Base-by-base conservation (phyloP, 176 grass and related monocot species). In the Avena eriantha region DNA sequence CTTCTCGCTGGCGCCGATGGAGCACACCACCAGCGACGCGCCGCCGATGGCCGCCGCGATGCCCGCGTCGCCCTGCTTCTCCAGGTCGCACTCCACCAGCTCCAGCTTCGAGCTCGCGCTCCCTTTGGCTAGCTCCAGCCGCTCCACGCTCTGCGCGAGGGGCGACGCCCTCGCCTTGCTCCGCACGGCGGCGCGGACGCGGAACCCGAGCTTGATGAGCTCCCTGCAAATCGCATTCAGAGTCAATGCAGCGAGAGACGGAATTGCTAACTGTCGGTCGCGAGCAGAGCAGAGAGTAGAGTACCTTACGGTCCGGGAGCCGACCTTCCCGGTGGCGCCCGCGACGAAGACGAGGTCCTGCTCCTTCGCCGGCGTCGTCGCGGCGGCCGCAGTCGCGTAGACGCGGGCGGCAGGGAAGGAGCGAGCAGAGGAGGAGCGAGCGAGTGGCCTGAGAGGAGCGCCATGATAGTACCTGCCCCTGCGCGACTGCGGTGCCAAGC, bases 1-100 rank as follows among this genome's bases (percentile, higher is more conserved):
- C 69, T 98, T 98, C 86, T 95, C 93, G 1, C 96, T 95, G 23
- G 96, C 96, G 36, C 93, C 93, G 77, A 98, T 98, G 91, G 93
- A 94, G 85, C 96, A 98, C 84, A 90, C 87, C 77, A 98, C 88
- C 46, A 95, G 5, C 0, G 88, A 80, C 17, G 93, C 91, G 68
- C 87, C 82, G 64, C 87, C 96, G 17, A 98, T 89, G 77, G 91
- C 93, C 41, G 86, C 50, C 55, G 22, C 45, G 73, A 98, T 93
- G 57, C 58, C 76, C 14, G 54, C 60, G 21, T 77, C 71, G 71
- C 89, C 2, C 41, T 98, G 31, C 49, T 95, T 94, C 91, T 98
- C 93, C 78, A 98, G 77, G 84, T 98, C 93, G 67, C 96, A 98
- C 76, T 98, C 93, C 13, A 98, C 91, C 79, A 98, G 79, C 87